Evolutionary conservation across 2,329 filamentous ascomycete genomes (phyloP).

Genomic region (Calycina herbarum): DNA sequence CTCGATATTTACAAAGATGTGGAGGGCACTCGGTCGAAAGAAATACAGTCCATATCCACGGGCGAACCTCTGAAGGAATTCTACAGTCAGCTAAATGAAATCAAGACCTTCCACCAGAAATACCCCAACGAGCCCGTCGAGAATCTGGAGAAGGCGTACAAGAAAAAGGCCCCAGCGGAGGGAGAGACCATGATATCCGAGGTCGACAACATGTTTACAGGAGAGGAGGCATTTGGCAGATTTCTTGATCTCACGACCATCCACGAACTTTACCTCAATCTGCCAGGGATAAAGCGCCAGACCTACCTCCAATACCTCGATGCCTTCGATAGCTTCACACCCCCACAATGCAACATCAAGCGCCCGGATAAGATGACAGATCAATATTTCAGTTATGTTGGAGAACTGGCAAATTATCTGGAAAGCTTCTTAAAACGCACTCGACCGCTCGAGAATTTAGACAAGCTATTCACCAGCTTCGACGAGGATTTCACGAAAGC

Average conservation of each 20-base stretch:
- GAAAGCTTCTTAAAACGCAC: constrained; percentile 85
- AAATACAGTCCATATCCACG: constrained; percentile 79
- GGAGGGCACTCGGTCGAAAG: constrained; percentile 68
- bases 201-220: constrained; percentile 90
- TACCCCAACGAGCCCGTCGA: constrained; percentile 96
- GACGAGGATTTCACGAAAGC: constrained; percentile 80
- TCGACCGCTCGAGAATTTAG: constrained; percentile 80
- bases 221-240: constrained; percentile 89
- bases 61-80: constrained; percentile 91
- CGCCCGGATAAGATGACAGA: constrained; percentile 85
- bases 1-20: constrained; percentile 82
- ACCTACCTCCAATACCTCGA: constrained; percentile 93
- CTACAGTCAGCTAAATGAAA: constrained; percentile 76
- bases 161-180: constrained; percentile 64
- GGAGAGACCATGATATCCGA: constrained; percentile 64
- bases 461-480: constrained; percentile 73
- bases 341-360: constrained; percentile 72
- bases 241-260: constrained; percentile 85
- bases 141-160: constrained; percentile 91
- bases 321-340: constrained; percentile 81
- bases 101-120: constrained; percentile 84
- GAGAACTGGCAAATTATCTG: constrained; percentile 76
- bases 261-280: constrained; percentile 88
- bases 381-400: constrained; percentile 87
- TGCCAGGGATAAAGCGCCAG: constrained; percentile 80